phyloP scores from a whole-genome alignment of 1,139 yeast species.

The Taphrina confusa region DNA sequence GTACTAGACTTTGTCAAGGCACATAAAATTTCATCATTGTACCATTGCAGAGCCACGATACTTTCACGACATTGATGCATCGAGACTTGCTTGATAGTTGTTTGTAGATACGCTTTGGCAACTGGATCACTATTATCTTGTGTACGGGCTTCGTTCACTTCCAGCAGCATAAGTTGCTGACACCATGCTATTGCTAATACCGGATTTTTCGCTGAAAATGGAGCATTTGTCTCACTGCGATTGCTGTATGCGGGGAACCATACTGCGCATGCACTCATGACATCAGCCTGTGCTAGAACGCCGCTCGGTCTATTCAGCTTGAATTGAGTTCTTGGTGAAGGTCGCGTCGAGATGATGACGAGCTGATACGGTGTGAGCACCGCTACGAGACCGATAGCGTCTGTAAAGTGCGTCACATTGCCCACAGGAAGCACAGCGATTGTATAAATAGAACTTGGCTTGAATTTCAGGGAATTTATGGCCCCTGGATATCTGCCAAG shows the following conservation, averaged over 20 bases:
- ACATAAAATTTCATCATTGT: constrained; percentile 54
- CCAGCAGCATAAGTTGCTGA: constrained; percentile 58
- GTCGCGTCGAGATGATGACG: constrained; percentile 58
- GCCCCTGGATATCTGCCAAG: constrained; percentile 51
- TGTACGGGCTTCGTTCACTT: constrained; percentile 51
- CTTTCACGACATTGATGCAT: constrained; percentile 46
- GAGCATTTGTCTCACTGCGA: too few relatives aligned
- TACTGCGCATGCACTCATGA: constrained; percentile 14
- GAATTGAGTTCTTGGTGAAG: constrained; percentile 58
- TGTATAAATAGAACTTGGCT: constrained; percentile 48
- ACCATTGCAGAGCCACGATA: constrained; percentile 63
- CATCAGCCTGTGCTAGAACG: constrained; percentile 8
- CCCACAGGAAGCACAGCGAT: constrained; percentile 60
- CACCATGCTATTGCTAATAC: constrained; percentile 69
- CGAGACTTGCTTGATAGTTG: constrained; percentile 40
- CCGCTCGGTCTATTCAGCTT: constrained; percentile 40
- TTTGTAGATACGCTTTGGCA: constrained; percentile 36
- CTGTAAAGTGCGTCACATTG: constrained; percentile 55
- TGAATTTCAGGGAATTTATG: constrained; percentile 40
- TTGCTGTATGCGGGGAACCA: constrained; percentile 23
- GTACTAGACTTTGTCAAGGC: constrained; percentile 56
- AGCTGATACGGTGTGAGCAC: constrained; percentile 58
- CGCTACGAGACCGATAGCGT: constrained; percentile 62
- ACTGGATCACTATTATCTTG: background rate
- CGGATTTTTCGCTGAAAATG: constrained; percentile 45